phyloP scores from a whole-genome alignment of 2,329 filamentous ascomycete genomes.

The Zymoseptoria tritici region DNA sequence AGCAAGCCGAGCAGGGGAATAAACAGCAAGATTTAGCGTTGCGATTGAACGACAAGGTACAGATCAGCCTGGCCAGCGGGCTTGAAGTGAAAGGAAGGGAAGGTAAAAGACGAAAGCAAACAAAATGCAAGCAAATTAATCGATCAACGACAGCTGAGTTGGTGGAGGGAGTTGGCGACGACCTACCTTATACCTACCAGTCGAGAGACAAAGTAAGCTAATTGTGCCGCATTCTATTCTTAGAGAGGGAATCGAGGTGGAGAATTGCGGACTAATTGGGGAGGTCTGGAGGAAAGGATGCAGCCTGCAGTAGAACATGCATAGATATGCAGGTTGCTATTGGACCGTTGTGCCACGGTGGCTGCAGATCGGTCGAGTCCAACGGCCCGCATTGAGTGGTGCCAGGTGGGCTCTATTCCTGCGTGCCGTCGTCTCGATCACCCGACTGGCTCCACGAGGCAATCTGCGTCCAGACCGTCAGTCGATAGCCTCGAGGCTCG shows the following conservation, averaged over 20 bases:
- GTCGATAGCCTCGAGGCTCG: neutral
- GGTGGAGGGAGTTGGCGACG: conserved; percentile 28
- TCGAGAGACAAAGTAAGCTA: conserved; percentile 33
- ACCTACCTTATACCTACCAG: conserved; percentile 43
- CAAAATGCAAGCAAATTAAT: conserved; percentile 42
- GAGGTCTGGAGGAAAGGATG: conserved; percentile 12
- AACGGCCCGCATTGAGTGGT: conserved; percentile 13
- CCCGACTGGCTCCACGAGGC: conserved; percentile 18
- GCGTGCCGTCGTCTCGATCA: conserved; percentile 14
- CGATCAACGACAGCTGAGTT: conserved; percentile 33
- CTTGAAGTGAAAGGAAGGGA: conserved; percentile 32
- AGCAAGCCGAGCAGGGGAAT: conserved; percentile 26
- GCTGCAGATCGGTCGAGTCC: conserved; percentile 22
- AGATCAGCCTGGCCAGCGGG: conserved; percentile 43
- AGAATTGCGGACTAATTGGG: conserved; percentile 20
- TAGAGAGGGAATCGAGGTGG: conserved; percentile 26
- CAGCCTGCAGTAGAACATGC: conserved; percentile 18
- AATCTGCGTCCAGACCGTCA: conserved; percentile 4
- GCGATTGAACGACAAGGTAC: conserved; percentile 37
- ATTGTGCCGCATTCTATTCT: conserved; percentile 40
- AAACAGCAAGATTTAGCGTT: conserved; percentile 14
- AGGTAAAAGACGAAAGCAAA: conserved; percentile 18
- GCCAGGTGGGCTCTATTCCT: conserved; percentile 19
- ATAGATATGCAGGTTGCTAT: conserved; percentile 16
- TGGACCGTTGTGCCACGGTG: conserved; percentile 17